phyloP scores from a whole-genome alignment of 768 basidiomycete species.

The Gloeopeniophorella convolvens region DNA sequence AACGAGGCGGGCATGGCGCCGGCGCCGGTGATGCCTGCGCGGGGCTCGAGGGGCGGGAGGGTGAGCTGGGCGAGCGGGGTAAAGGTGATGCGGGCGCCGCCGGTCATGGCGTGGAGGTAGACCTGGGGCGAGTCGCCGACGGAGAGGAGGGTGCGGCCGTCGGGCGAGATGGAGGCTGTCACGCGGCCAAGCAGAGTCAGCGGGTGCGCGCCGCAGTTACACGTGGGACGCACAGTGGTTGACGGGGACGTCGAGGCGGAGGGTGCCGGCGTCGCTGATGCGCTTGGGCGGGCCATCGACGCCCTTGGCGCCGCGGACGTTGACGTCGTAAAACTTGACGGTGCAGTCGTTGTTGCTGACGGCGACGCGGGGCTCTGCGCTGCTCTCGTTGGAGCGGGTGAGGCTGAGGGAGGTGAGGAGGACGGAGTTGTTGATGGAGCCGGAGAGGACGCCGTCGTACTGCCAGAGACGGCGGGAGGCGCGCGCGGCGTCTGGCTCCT shows the following conservation, averaged over 20 bases:
- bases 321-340: constrained; percentile 75
- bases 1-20: constrained; percentile 59
- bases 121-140: constrained; percentile 89
- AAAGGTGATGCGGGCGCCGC: constrained; percentile 56
- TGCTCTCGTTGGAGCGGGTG: constrained; percentile 53
- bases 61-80: constrained; percentile 60
- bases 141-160: constrained; percentile 78
- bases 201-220: background rate
- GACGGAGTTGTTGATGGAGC: constrained; percentile 82
- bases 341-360: constrained; percentile 85
- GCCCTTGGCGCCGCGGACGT: constrained; percentile 36
- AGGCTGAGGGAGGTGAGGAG: constrained; percentile 56
- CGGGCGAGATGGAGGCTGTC: constrained; percentile 83
- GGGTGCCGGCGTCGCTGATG: constrained; percentile 44
- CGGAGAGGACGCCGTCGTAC: constrained; percentile 44
- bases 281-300: constrained; percentile 33
- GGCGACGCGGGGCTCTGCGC: constrained; percentile 66
- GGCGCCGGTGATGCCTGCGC: constrained; percentile 22
- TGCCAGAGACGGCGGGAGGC: constrained; percentile 40
- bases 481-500: constrained; percentile 14
- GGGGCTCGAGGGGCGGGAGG: constrained; percentile 46
- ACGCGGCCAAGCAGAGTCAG: constrained; percentile 10
- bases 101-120: constrained; percentile 71
- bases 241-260: constrained; percentile 61
- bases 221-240: constrained; percentile 64